phyloP scores from a whole-genome alignment of 1,284 basidiomycete species.

The Puccinia brachypodii region DNA sequence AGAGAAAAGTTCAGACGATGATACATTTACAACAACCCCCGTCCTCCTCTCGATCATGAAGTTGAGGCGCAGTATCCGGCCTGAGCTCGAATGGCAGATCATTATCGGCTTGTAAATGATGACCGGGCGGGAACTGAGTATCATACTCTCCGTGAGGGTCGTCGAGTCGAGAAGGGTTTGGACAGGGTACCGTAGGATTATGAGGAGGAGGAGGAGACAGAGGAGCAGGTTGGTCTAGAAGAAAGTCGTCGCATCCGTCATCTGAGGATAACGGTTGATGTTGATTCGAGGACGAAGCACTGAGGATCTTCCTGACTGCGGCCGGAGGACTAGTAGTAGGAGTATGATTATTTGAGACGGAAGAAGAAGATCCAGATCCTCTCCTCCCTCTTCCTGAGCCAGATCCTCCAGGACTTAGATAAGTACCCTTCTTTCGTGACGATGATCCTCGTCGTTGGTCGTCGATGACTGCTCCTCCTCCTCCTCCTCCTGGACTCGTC shows the following conservation, averaged over 20 bases:
- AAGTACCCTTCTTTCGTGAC: too few relatives aligned
- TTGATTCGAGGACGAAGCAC: not conserved
- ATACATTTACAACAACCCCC: constrained; percentile 7
- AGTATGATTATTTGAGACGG: not conserved
- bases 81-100: not conserved
- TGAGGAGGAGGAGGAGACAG: not conserved
- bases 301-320: not conserved
- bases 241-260: not conserved
- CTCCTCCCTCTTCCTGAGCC: too few relatives aligned
- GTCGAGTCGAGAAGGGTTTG: not conserved
- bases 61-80: not conserved
- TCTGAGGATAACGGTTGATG: not conserved
- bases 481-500: too few relatives aligned
- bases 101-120: too few relatives aligned
- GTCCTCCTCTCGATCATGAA: too few relatives aligned
- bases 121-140: too few relatives aligned
- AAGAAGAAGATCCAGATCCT: too few relatives aligned
- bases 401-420: too few relatives aligned
- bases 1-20: not conserved
- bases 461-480: too few relatives aligned
- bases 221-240: not conserved
- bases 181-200: too few relatives aligned
- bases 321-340: not conserved
- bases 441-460: too few relatives aligned
- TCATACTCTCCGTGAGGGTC: too few relatives aligned